phyloP scores from a whole-genome alignment of 352 stramenopile species.

The Phytophthora sp. region DNA sequence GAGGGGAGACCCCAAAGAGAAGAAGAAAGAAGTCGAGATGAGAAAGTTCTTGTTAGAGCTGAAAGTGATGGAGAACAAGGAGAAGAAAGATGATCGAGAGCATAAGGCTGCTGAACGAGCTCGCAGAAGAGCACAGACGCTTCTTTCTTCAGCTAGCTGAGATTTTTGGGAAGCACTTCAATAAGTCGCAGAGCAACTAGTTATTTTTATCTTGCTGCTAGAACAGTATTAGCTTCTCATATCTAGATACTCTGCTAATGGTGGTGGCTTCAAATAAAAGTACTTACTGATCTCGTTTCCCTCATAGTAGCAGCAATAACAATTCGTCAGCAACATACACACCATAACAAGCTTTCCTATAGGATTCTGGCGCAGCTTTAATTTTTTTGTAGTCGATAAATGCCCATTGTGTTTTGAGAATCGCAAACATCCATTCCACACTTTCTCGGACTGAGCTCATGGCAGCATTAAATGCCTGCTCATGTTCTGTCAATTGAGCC shows the following conservation, averaged over 20 bases:
- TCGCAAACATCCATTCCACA: slow-evolving; percentile 10
- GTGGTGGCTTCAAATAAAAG: slow-evolving; percentile 16
- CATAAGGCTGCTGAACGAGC: neutral
- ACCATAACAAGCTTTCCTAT: slow-evolving; percentile 18
- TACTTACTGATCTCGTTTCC: slow-evolving; percentile 24
- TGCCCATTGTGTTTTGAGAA: slow-evolving; percentile 14
- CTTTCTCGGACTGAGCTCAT: slow-evolving; percentile 7
- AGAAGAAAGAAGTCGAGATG: neutral
- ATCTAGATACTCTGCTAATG: slow-evolving; percentile 18
- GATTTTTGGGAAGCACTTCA: slow-evolving; percentile 7
- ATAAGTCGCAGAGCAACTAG: slow-evolving; percentile 1
- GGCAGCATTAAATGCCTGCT: slow-evolving; percentile 6
- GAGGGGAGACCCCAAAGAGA: neutral
- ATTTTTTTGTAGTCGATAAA: slow-evolving; percentile 21
- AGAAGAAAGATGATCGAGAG: neutral
- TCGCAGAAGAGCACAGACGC: neutral
- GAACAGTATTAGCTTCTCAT: slow-evolving; percentile 2
- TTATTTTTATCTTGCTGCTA: too few species aligned
- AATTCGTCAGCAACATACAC: slow-evolving; percentile 17
- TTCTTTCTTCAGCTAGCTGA: neutral
- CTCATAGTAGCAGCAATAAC: slow-evolving; percentile 13
- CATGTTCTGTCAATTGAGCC: neutral
- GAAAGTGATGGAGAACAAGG: slow-evolving; percentile 9
- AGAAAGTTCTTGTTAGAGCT: neutral
- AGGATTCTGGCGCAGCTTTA: slow-evolving; percentile 9